Conservation (phyloP, 106 monocot species). For the Agapanthus africanus region DNA sequence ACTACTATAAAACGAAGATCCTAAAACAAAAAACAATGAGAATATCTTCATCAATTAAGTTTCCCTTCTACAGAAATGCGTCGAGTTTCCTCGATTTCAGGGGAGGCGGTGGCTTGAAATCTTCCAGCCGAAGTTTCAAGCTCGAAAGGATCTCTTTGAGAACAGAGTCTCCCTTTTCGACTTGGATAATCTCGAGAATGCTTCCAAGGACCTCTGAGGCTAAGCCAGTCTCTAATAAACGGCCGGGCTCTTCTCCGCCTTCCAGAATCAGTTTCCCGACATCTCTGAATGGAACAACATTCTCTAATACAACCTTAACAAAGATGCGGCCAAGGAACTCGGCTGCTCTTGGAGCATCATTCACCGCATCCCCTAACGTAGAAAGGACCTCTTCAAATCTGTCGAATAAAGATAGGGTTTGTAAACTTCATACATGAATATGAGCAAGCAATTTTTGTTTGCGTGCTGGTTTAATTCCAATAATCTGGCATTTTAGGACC, state of each 20-base stretch:
- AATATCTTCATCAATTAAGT: not conserved
- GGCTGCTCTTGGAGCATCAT: slow-evolving; percentile 82
- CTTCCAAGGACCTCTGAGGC: slow-evolving; percentile 67
- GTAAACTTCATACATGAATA: not conserved
- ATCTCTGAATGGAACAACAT: slow-evolving; percentile 47
- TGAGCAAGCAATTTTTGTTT: no score
- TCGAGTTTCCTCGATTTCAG: slow-evolving; percentile 46
- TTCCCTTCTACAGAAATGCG: slow-evolving; percentile 41
- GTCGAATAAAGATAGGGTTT: not conserved
- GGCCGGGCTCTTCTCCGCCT: slow-evolving; percentile 79
- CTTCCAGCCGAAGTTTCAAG: slow-evolving; percentile 42
- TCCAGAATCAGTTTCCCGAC: slow-evolving; percentile 59
- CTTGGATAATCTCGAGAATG: slow-evolving; percentile 46
- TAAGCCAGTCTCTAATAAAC: slow-evolving; percentile 50
- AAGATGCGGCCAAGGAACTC: slow-evolving; percentile 81
- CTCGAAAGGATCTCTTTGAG: slow-evolving; percentile 35
- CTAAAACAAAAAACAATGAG: slow-evolving; percentile 5
- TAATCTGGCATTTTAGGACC: no score
- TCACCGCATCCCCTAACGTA: slow-evolving; percentile 68
- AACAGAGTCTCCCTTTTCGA: slow-evolving; percentile 56
- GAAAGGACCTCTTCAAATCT: slow-evolving; percentile 68
- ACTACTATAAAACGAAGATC: slow-evolving; percentile 2
- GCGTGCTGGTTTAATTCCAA: not conserved
- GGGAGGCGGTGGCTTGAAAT: slow-evolving; percentile 42
- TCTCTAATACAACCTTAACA: slow-evolving; percentile 51